Conservation (phyloP, 2,329 filamentous ascomycete species). For the Fusarium pseudonygamai region DNA sequence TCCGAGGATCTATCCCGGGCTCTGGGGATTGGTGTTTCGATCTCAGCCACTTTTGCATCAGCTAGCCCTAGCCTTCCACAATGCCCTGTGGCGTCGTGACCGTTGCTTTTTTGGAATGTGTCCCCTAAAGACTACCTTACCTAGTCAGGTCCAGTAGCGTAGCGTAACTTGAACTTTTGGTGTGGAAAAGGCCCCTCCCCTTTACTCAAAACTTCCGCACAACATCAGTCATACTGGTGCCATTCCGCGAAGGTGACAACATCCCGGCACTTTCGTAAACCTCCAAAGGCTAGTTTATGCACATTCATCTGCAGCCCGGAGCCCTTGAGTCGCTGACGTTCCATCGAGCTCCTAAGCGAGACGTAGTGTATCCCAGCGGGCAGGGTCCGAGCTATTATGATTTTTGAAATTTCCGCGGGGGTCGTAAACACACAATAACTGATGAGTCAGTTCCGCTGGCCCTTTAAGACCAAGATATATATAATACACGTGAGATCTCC, state of each 20-base stretch:
- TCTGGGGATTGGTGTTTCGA: not conserved
- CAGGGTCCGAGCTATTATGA: constrained; percentile 17
- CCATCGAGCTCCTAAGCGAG: not conserved
- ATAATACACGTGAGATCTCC: not conserved
- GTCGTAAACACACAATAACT: not conserved
- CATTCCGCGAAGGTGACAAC: not conserved
- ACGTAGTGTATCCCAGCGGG: not conserved
- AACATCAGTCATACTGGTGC: not conserved
- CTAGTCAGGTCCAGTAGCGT: too few species aligned
- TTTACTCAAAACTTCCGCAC: not conserved
- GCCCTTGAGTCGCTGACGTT: not conserved
- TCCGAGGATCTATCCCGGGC: not conserved
- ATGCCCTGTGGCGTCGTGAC: not conserved
- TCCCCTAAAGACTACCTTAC: not conserved
- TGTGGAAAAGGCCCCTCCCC: not conserved
- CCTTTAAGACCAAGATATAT: not conserved
- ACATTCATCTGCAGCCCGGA: not conserved
- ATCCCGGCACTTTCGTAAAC: not conserved
- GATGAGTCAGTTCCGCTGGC: not conserved
- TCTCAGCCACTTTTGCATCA: not conserved
- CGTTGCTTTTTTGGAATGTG: not conserved
- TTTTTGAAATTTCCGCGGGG: constrained; percentile 12
- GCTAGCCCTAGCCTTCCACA: not conserved
- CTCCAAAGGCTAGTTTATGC: not conserved
- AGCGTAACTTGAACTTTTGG: not conserved